A percentile compares a stretch with the other conserved stretches of the same genome.
phyloP scores from a whole-genome alignment of 331 rosid species.

The Quercus lobata region DNA sequence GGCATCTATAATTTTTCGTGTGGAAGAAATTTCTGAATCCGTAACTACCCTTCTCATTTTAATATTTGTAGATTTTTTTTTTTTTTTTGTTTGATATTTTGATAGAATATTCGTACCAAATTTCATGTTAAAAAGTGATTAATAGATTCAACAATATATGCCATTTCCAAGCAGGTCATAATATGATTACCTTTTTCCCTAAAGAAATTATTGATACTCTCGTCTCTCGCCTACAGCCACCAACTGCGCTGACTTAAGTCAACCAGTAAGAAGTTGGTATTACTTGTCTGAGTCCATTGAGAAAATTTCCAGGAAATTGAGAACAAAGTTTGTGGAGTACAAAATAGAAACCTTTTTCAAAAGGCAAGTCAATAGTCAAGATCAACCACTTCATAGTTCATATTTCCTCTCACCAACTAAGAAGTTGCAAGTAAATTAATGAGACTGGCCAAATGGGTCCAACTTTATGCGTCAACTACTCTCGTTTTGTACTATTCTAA shows the following conservation, averaged over 20 bases:
- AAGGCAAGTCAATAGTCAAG: constrained; percentile 4
- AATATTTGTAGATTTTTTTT: too few species aligned
- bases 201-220: not conserved
- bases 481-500: too few species aligned
- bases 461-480: not conserved
- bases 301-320: not conserved
- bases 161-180: too few species aligned
- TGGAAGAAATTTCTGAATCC: too few species aligned
- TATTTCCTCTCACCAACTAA: not conserved
- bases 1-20: too few species aligned
- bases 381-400: not conserved
- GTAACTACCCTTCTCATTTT: too few species aligned
- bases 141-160: too few species aligned
- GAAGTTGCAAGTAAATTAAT: not conserved
- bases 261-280: not conserved
- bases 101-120: too few species aligned
- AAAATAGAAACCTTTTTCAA: too few species aligned
- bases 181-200: not conserved
- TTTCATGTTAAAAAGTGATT: too few species aligned
- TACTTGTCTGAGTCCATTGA: not conserved
- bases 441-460: not conserved
- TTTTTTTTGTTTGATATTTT: too few species aligned
- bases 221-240: too few species aligned
- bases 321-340: not conserved
- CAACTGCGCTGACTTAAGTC: not conserved